These are phyloP conservation scores for Albugo laibachii DNA, from an alignment of 352 stramenopile genomes.

Conservation along the genomic window DNA sequence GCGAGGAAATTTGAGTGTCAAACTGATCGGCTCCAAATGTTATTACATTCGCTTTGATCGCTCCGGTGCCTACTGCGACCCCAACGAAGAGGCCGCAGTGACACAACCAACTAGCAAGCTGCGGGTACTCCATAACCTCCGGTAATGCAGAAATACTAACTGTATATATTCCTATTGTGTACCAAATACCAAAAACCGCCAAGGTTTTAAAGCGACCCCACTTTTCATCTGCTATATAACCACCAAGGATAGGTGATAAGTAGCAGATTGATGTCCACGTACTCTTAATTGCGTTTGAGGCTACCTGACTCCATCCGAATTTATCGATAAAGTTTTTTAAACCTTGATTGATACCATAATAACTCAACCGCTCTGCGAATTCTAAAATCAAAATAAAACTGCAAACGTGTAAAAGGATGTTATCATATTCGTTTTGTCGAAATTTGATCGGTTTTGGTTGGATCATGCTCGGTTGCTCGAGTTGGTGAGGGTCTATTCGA, in stretches of 20 bases:
- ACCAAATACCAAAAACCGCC: constrained; percentile 63
- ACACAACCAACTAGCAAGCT: constrained; percentile 44
- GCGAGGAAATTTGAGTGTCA: constrained; percentile 63
- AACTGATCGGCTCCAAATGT: constrained; percentile 77
- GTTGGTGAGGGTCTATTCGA: too few relatives aligned
- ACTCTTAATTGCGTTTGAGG: constrained; percentile 74
- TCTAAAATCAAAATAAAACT: constrained; percentile 77
- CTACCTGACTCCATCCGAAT: constrained; percentile 50
- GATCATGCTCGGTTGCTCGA: too few relatives aligned
- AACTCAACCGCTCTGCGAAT: constrained; percentile 65
- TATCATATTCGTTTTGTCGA: constrained; percentile 56
- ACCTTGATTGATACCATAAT: constrained; percentile 77
- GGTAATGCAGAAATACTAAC: constrained; percentile 47
- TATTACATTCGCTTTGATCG: constrained; percentile 77
- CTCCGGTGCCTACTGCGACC: constrained; percentile 57
- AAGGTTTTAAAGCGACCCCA: constrained; percentile 73
- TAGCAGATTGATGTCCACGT: constrained; percentile 80
- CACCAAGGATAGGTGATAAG: constrained; percentile 53
- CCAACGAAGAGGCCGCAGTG: constrained; percentile 53
- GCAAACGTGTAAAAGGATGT: constrained; percentile 66
- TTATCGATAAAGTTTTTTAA: constrained; percentile 77
- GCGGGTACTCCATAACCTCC: constrained; percentile 25
- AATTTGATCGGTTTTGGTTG: too few relatives aligned
- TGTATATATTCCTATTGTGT: constrained; percentile 47
- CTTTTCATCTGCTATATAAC: constrained; percentile 75